Evolutionary conservation across 148 eudicot species (phyloP).

Genomic region (Rhododendron henanense): DNA sequence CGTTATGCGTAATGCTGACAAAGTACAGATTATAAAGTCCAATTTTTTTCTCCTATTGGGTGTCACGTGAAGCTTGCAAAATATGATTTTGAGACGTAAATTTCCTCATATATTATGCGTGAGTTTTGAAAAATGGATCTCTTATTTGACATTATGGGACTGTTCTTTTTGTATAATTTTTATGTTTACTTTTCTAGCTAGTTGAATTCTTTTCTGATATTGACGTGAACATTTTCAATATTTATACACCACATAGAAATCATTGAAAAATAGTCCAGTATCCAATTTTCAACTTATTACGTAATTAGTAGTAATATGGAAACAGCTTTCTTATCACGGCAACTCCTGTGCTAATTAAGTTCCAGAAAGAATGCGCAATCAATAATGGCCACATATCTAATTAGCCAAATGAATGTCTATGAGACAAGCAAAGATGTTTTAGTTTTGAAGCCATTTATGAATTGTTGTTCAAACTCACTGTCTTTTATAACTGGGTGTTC

Average conservation of each 20-base stretch:
- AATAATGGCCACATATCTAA: neutral
- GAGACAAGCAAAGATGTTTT: neutral
- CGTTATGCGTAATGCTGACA: neutral
- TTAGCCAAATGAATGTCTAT: neutral
- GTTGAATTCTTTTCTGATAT: neutral
- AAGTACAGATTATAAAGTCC: neutral
- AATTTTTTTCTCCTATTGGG: neutral
- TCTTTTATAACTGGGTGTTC: too few relatives aligned
- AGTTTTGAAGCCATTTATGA: neutral
- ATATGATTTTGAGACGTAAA: neutral
- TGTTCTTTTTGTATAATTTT: neutral
- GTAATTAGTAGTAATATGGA: neutral
- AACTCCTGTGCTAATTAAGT: neutral
- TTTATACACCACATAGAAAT: neutral
- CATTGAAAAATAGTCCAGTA: neutral
- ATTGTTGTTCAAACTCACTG: neutral
- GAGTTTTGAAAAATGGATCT: neutral
- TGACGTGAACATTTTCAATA: neutral
- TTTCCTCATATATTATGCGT: neutral
- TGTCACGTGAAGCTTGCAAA: neutral
- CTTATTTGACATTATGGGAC: neutral
- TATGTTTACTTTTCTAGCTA: neutral
- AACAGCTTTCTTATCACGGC: neutral
- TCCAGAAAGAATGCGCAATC: neutral
- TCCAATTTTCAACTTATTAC: neutral